Evolutionary conservation across 2,329 filamentous ascomycete genomes (phyloP), one percentile per base, ranked within the genome.

Genomic region (Penicillium nordicum): DNA sequence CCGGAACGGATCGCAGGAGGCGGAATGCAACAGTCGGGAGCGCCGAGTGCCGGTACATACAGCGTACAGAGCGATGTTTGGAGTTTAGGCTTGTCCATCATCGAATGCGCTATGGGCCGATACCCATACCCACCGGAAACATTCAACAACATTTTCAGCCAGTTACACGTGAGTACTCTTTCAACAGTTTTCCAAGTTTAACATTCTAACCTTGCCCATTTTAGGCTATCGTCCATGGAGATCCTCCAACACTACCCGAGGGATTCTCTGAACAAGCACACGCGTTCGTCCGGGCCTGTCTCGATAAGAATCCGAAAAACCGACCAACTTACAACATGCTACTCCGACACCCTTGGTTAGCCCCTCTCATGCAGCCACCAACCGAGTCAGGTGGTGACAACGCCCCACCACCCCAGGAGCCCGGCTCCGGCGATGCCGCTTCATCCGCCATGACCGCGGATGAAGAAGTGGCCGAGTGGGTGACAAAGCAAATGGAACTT

Each of bases 41-140:
- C 86, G 18, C 84, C 86, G 57, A 83, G 83, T 54, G 88, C 88
- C 57, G 93, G 93, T 55, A 96, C 93, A 2, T 99, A 99, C 75
- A 96, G 90, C 72, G 94, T 99, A 38, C 94, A 97, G 76, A 96
- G 91, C 71, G 94, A 99, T 71, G 93, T 99, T 57, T 99, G 94
- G 94, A 96, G 91, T 74, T 76, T 99, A 64, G 94, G 94, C 16
- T 75, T 99, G 70, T 95, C 91, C 29, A 88, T 99, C 62, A 96
- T 99, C 66, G 94, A 99, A 75, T 97, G 93, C 73, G 93, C 93
- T 25, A 86, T 95, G 80, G 94, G 94, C 44, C 84, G 88, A 66
- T 99, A 99, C 73, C 94, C 94, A 1, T 99, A 99, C 68, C 93
- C 94, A 5, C 93, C 94, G 0, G 94, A 99, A 74, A 94, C 95